Percentiles rank a stretch among this genome's conserved stretches.
These are phyloP conservation scores for Cercophora sp. DNA, from an alignment of 495 filamentous ascomycete species.

Conservation along the genomic window DNA sequence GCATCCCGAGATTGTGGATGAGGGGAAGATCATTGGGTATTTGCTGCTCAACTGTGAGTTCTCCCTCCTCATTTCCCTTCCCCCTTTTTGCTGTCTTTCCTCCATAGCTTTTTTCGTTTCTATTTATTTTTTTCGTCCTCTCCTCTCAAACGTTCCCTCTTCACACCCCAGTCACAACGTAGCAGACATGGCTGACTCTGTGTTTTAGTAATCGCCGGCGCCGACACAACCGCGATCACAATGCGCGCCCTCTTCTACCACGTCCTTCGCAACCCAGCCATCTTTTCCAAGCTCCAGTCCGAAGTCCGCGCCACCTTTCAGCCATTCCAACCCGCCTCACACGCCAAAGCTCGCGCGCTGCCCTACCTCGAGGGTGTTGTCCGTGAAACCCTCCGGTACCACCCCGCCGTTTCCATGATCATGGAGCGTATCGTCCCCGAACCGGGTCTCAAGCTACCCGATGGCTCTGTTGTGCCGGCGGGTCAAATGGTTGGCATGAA, in stretches of 20 bases:
- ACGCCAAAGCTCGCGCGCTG: constrained; percentile 14
- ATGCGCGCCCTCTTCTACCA: constrained; percentile 50
- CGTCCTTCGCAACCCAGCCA: constrained; percentile 40
- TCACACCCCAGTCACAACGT: no score
- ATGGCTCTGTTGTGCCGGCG: constrained; percentile 35
- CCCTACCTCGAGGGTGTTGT: constrained; percentile 50
- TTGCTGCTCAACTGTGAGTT: constrained; percentile 22
- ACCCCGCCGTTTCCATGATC: constrained; percentile 43
- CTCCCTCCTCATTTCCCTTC: neutral
- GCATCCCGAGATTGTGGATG: constrained; percentile 23
- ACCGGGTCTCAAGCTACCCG: constrained; percentile 33
- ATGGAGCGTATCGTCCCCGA: constrained; percentile 44
- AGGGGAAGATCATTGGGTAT: constrained; percentile 21
- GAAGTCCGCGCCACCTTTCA: constrained; percentile 31
- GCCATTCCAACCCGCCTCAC: neutral
- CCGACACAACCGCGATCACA: constrained; percentile 52
- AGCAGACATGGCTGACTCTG: neutral
- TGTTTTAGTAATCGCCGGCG: constrained; percentile 39
- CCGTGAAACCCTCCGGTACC: constrained; percentile 49
- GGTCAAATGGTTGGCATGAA: constrained; percentile 36
- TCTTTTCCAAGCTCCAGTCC: constrained; percentile 34
- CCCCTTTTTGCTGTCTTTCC: no score
- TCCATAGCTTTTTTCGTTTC: no score
- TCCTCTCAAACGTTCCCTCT: no score
- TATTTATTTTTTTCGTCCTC: no score